Evolutionary conservation across 768 basidiomycete species (phyloP).

Genomic region (Kwoniella mangroviensis): DNA sequence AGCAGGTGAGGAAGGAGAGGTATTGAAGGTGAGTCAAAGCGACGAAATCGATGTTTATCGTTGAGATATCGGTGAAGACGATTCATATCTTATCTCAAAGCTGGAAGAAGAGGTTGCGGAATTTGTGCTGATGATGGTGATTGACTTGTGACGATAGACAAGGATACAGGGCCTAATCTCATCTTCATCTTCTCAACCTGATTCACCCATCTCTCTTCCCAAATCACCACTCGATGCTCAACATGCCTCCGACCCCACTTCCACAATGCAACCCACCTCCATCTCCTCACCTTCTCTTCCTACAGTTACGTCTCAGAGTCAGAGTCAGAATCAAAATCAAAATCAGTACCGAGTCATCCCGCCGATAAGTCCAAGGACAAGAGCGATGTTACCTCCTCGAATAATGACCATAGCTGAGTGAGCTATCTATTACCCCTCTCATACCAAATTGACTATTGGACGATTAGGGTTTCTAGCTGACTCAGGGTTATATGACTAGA

Average conservation of each 20-base stretch:
- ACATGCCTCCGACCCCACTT: constrained; percentile 25
- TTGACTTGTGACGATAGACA: background rate
- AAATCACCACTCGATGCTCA: constrained; percentile 12
- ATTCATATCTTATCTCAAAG: too few relatives aligned
- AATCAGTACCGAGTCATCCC: constrained; percentile 37
- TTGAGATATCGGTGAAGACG: too few relatives aligned
- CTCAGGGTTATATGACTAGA: background rate
- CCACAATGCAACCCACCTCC: too few relatives aligned
- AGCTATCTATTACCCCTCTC: constrained; percentile 15
- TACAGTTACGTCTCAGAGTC: too few relatives aligned
- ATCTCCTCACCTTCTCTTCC: too few relatives aligned
- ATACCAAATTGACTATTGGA: background rate
- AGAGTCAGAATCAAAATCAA: constrained; percentile 3
- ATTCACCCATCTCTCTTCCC: constrained; percentile 3
- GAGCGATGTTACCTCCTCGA: constrained; percentile 32
- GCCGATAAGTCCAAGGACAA: constrained; percentile 25
- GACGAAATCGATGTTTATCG: too few relatives aligned
- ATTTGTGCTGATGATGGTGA: background rate
- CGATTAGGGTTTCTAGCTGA: background rate
- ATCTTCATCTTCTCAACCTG: constrained; percentile 22
- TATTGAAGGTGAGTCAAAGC: constrained; percentile 43
- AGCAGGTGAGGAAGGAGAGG: constrained; percentile 50
- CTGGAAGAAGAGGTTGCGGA: background rate
- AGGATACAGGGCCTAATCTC: constrained; percentile 20
- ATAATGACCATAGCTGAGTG: constrained; percentile 40